phyloP scores from a whole-genome alignment of 148 eudicot species.

The Amaranthus palmeri region DNA sequence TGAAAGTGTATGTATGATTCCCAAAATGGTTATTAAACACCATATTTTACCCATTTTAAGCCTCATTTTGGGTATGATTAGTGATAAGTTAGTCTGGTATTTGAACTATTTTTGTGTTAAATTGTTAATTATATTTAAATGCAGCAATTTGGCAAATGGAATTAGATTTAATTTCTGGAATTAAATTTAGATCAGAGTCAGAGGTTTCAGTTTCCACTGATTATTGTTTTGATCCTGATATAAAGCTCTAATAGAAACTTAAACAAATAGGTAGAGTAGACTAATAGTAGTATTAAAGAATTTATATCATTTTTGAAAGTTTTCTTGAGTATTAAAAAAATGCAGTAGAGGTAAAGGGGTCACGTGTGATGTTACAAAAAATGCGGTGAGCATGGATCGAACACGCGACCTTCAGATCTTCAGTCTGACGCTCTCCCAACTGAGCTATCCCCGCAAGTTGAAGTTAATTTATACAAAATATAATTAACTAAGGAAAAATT shows the following conservation, averaged over 20 bases:
- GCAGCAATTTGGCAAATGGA: neutral
- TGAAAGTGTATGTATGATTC: neutral
- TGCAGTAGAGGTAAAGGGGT: neutral
- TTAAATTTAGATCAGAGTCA: too few relatives aligned
- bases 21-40: neutral
- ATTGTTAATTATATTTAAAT: neutral
- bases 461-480: too few relatives aligned
- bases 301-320: neutral
- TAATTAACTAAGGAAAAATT: too few relatives aligned
- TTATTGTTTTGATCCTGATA: too few relatives aligned
- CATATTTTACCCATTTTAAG: neutral
- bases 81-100: neutral
- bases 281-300: too few relatives aligned
- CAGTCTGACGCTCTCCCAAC: slow-evolving; percentile 53
- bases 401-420: slow-evolving; percentile 79
- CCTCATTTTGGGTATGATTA: neutral
- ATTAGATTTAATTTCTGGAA: too few relatives aligned
- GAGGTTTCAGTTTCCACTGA: too few relatives aligned
- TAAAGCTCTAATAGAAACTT: too few relatives aligned
- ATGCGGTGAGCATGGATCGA: slow-evolving; percentile 99
- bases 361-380: neutral
- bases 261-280: too few relatives aligned
- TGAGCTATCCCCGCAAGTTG: slow-evolving; percentile 29
- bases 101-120: neutral
- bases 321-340: neutral